Conservation (phyloP, 2,329 filamentous ascomycete species). For the Arthrobotrys entomopaga region DNA sequence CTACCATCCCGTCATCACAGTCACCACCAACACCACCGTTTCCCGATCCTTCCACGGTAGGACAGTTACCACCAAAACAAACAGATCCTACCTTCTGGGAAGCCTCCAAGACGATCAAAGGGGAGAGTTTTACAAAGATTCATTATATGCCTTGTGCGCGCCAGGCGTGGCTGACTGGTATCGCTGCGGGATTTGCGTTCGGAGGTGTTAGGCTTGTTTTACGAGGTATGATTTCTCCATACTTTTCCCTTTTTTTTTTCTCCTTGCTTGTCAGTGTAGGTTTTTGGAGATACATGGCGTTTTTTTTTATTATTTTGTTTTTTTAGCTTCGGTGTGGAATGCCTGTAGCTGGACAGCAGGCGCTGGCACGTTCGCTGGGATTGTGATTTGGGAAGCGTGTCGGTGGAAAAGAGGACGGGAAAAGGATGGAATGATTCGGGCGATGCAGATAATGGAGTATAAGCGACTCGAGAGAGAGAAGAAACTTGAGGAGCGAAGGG, state of each 20-base stretch:
- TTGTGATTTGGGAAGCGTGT: slow-evolving; percentile 84
- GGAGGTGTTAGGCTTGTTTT: slow-evolving; percentile 79
- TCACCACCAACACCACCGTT: slow-evolving; percentile 28
- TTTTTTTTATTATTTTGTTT: slow-evolving; percentile 57
- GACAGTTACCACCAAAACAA: slow-evolving; percentile 38
- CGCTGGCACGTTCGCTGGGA: slow-evolving; percentile 75
- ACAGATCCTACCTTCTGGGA: slow-evolving; percentile 14
- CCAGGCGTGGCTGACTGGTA: slow-evolving; percentile 83
- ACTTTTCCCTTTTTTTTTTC: no score
- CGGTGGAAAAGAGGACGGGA: slow-evolving; percentile 78
- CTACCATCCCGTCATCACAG: neutral
- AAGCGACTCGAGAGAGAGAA: slow-evolving; percentile 74
- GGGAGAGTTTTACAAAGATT: slow-evolving; percentile 70
- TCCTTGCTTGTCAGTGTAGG: slow-evolving; percentile 35
- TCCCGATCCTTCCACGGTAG: slow-evolving; percentile 48
- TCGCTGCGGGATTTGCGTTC: slow-evolving; percentile 78
- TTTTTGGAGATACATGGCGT: neutral
- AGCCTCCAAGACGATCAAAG: slow-evolving; percentile 41
- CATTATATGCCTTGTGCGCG: slow-evolving; percentile 85
- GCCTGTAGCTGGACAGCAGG: slow-evolving; percentile 88
- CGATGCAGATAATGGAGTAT: slow-evolving; percentile 81
- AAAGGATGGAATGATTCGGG: slow-evolving; percentile 82
- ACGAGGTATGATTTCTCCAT: slow-evolving; percentile 69
- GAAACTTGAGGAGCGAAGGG: slow-evolving; percentile 62
- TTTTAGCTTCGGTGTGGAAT: slow-evolving; percentile 70